Evolutionary conservation across 1,284 basidiomycete genomes (phyloP).

Genomic region (Irpex sp.): DNA sequence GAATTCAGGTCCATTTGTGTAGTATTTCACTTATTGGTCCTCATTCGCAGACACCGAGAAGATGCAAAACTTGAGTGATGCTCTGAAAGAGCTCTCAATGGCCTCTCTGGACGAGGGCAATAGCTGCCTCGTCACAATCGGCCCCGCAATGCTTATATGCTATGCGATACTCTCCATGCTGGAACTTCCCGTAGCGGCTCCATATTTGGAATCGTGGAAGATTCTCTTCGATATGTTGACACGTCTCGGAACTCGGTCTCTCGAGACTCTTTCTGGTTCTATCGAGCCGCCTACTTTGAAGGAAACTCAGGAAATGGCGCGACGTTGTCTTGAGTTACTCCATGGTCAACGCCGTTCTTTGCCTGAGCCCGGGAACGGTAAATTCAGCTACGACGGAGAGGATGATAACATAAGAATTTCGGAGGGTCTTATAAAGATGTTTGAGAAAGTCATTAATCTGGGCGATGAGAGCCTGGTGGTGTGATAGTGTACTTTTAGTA

Average conservation of each 20-base stretch:
- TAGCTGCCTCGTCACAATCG: neutral
- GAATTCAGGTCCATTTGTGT: too few species aligned
- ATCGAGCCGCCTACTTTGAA: neutral
- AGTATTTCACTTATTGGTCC: neutral
- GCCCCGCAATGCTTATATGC: neutral
- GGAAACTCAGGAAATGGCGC: neutral
- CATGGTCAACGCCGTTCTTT: too few species aligned
- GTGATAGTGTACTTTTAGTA: too few species aligned
- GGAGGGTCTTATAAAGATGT: too few species aligned
- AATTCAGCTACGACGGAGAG: neutral
- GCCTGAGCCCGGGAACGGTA: neutral
- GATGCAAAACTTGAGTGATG: neutral
- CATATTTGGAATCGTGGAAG: neutral
- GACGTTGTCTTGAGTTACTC: neutral
- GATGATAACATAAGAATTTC: neutral
- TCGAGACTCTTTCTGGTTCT: neutral
- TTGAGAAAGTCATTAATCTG: too few species aligned
- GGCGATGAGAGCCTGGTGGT: too few species aligned
- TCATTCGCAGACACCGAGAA: neutral
- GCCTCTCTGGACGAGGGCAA: neutral
- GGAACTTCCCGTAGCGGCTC: too few species aligned
- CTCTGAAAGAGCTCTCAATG: neutral
- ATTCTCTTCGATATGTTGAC: neutral
- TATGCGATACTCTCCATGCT: neutral
- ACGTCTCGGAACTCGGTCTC: neutral